phyloP scores from a whole-genome alignment of 192 early-diverging fungal genomes.

The Coemansia sp. region DNA sequence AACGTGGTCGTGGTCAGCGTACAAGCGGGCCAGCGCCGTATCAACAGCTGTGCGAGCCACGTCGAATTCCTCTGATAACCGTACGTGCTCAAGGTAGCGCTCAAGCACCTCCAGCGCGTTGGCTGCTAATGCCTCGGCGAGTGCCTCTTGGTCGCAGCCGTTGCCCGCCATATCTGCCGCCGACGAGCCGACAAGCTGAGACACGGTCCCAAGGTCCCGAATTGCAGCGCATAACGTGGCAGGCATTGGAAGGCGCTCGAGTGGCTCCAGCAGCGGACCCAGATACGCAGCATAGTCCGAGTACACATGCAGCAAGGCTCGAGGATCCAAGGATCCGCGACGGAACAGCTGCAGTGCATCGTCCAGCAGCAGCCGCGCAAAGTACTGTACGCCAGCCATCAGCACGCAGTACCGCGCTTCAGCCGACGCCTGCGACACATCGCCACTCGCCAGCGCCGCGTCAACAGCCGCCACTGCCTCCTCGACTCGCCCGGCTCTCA shows the following conservation, averaged over 20 bases:
- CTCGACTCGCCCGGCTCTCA: slow-evolving; percentile 27
- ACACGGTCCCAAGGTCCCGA: slow-evolving; percentile 24
- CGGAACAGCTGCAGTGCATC: slow-evolving; percentile 42
- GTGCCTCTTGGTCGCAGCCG: slow-evolving; percentile 3
- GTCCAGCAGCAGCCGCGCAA: slow-evolving; percentile 35
- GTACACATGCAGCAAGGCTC: slow-evolving; percentile 40
- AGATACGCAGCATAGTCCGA: slow-evolving; percentile 26
- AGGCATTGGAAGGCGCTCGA: slow-evolving; percentile 39
- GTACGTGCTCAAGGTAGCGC: slow-evolving; percentile 34
- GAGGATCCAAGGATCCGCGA: slow-evolving; percentile 38
- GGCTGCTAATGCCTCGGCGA: slow-evolving; percentile 17
- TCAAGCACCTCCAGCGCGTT: slow-evolving; percentile 39
- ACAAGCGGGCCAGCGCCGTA: slow-evolving; percentile 38
- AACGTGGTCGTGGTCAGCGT: slow-evolving; percentile 19
- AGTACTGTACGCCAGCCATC: slow-evolving; percentile 31
- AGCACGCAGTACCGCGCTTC: slow-evolving; percentile 42
- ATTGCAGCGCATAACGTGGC: slow-evolving; percentile 20
- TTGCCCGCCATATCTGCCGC: slow-evolving; percentile 20
- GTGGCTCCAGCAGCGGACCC: slow-evolving; percentile 34
- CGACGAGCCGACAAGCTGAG: slow-evolving; percentile 8
- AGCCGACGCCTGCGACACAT: background rate
- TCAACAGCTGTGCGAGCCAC: slow-evolving; percentile 19
- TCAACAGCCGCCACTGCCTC: slow-evolving; percentile 36
- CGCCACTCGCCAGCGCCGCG: slow-evolving; percentile 10
- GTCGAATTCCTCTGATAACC: background rate